Conservation (phyloP, 441 rosid genomes). For the Francoa sonchifolia region DNA sequence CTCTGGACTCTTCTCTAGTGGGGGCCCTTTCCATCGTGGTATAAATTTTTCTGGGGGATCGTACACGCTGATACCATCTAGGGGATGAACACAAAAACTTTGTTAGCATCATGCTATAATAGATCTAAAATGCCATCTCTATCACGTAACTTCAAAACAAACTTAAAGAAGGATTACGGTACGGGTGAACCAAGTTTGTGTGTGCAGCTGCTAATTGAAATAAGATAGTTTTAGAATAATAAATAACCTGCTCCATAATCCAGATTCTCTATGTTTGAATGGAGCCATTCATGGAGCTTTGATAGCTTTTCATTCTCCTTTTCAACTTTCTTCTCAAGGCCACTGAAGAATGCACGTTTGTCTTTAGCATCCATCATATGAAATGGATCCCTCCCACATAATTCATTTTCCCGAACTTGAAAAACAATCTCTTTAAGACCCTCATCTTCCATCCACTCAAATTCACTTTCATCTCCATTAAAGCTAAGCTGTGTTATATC, state of each 20-base stretch:
- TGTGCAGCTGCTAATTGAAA: not conserved
- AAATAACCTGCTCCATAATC: slow-evolving; percentile 83
- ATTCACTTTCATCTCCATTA: slow-evolving; percentile 39
- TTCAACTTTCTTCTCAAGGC: slow-evolving; percentile 80
- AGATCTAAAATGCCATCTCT: too few species aligned
- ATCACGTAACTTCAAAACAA: too few species aligned
- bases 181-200: not conserved
- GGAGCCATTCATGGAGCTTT: slow-evolving; percentile 67
- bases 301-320: slow-evolving; percentile 58
- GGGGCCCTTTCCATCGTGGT: slow-evolving; percentile 86
- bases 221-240: slow-evolving; percentile 7
- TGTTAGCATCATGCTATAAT: slow-evolving; percentile 12
- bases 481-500: slow-evolving; percentile 34
- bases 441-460: slow-evolving; percentile 89
- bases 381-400: slow-evolving; percentile 79
- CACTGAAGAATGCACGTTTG: slow-evolving; percentile 58
- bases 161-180: not conserved
- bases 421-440: slow-evolving; percentile 67
- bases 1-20: slow-evolving; percentile 44
- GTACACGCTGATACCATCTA: slow-evolving; percentile 78
- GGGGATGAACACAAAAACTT: slow-evolving; percentile 14
- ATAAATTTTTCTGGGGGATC: slow-evolving; percentile 67
- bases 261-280: slow-evolving; percentile 78
- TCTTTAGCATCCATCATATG: slow-evolving; percentile 57
- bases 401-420: slow-evolving; percentile 80